phyloP scores from a whole-genome alignment of 2,329 filamentous ascomycete species.

The Neophaeococcomyces aloes region DNA sequence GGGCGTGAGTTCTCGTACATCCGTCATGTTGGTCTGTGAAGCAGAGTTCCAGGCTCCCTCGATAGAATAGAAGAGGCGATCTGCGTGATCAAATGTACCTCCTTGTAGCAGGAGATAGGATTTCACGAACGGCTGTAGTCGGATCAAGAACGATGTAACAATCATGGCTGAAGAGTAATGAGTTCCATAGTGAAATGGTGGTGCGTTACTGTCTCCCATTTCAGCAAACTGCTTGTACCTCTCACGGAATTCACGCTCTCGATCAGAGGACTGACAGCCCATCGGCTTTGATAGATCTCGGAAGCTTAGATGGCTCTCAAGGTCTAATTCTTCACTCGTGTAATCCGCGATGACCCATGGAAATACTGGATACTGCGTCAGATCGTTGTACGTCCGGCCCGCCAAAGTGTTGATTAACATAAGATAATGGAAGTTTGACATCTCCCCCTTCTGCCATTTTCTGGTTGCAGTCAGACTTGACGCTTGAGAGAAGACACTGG shows the following conservation, averaged over 20 bases:
- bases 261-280: slow-evolving; percentile 71
- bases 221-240: slow-evolving; percentile 81
- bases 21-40: slow-evolving; percentile 79
- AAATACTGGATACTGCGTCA: slow-evolving; percentile 96
- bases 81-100: slow-evolving; percentile 92
- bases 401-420: slow-evolving; percentile 99
- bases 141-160: slow-evolving; percentile 89
- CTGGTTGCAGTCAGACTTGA: slow-evolving; percentile 75
- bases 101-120: slow-evolving; percentile 90
- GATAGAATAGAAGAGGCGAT: slow-evolving; percentile 88
- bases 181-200: slow-evolving; percentile 93
- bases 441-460: slow-evolving; percentile 85
- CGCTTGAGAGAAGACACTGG: slow-evolving; percentile 77
- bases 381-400: slow-evolving; percentile 90
- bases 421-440: slow-evolving; percentile 96
- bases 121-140: slow-evolving; percentile 89
- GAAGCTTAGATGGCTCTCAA: slow-evolving; percentile 74
- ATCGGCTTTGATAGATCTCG: slow-evolving; percentile 91
- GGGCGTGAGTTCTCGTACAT: slow-evolving; percentile 87
- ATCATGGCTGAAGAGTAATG: slow-evolving; percentile 99
- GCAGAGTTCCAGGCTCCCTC: slow-evolving; percentile 84
- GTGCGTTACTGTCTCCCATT: slow-evolving; percentile 64
- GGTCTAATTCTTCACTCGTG: slow-evolving; percentile 80
- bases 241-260: slow-evolving; percentile 70
- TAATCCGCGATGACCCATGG: slow-evolving; percentile 97